Conservation (phyloP, 2,329 filamentous ascomycete genomes). For the Coniochaeta sp. region DNA sequence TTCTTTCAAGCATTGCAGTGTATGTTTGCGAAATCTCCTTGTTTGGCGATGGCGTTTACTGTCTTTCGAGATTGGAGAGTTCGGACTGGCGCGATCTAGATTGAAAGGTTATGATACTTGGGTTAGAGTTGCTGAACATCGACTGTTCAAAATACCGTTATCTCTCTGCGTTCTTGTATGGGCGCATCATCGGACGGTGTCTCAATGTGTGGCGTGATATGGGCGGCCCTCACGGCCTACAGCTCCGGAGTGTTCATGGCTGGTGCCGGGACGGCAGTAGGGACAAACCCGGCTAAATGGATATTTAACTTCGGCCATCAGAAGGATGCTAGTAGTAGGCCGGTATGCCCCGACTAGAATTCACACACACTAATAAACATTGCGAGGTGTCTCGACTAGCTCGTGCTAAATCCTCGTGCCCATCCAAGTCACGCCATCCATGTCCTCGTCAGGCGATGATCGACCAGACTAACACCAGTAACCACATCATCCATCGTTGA, state of each 20-base stretch:
- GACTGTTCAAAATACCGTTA: neutral
- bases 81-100: neutral
- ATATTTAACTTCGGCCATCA: too few species aligned
- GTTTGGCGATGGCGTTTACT: neutral
- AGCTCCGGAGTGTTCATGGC: too few species aligned
- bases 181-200: too few species aligned
- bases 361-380: neutral
- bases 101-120: neutral
- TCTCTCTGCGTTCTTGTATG: too few species aligned
- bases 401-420: neutral
- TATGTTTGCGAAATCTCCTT: neutral
- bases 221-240: too few species aligned
- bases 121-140: neutral
- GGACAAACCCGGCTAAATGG: too few species aligned
- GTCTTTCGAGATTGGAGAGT: neutral
- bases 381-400: neutral
- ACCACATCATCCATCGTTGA: neutral
- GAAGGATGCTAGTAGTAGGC: too few species aligned
- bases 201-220: too few species aligned
- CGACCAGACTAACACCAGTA: too few species aligned
- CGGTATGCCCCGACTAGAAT: neutral
- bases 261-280: too few species aligned
- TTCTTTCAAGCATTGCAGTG: too few species aligned
- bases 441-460: neutral
- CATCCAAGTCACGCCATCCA: neutral